Conservation (phyloP, 2,329 filamentous ascomycete genomes). For the Colletotrichum sp. region DNA sequence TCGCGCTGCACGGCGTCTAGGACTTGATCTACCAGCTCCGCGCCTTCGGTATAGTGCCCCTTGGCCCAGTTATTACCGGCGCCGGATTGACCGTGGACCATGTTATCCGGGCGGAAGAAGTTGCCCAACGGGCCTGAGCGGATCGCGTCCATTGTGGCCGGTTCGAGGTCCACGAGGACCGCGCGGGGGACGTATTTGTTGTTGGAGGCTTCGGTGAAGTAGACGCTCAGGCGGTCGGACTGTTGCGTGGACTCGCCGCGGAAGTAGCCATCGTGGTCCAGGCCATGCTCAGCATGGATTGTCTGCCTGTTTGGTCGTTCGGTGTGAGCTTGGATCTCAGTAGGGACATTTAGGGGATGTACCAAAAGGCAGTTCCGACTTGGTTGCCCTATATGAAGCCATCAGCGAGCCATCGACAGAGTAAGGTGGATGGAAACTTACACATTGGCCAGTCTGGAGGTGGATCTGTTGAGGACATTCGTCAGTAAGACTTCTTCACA, state of each 20-base stretch:
- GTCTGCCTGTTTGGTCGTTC: slow-evolving; percentile 63
- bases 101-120: slow-evolving; percentile 99
- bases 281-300: slow-evolving; percentile 90
- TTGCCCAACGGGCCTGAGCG: slow-evolving; percentile 97
- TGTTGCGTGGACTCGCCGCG: slow-evolving; percentile 97
- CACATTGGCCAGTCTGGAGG: slow-evolving; percentile 99
- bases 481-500: slow-evolving; percentile 53
- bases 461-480: slow-evolving; percentile 75
- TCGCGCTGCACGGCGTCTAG: slow-evolving; percentile 98
- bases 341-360: slow-evolving; percentile 37
- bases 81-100: slow-evolving; percentile 98
- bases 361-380: slow-evolving; percentile 99
- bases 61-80: slow-evolving; percentile 99
- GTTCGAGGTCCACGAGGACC: slow-evolving; percentile 98
- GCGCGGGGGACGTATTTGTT: slow-evolving; percentile 99
- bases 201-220: slow-evolving; percentile 85
- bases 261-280: slow-evolving; percentile 97
- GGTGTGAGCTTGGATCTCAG: slow-evolving; percentile 37
- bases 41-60: slow-evolving; percentile 99
- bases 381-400: slow-evolving; percentile 83
- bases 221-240: slow-evolving; percentile 99
- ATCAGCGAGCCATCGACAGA: background rate
- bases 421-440: slow-evolving; percentile 42
- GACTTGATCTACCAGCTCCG: slow-evolving; percentile 96
- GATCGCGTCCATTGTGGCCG: slow-evolving; percentile 99